phyloP scores from a whole-genome alignment of 75 land plant species.

The Pseudotsuga menziesii region DNA sequence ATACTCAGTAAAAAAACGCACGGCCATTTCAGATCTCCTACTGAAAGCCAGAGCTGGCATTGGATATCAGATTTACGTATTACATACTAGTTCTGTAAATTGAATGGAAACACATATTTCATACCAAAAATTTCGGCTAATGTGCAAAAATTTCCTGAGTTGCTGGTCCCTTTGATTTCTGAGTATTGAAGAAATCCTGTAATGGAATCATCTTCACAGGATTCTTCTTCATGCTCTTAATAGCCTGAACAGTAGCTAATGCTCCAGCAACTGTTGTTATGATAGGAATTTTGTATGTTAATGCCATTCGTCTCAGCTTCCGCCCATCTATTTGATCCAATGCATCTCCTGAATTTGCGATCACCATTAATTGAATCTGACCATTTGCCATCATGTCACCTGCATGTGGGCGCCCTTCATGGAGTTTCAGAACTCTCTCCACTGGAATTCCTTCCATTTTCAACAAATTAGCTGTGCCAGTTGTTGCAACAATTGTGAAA shows the following conservation, averaged over 20 bases:
- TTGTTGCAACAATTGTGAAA: constrained; percentile 71
- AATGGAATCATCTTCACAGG: constrained; percentile 76
- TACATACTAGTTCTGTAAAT: too few species aligned
- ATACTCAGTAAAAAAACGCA: too few species aligned
- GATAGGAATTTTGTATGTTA: constrained; percentile 88
- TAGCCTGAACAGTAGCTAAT: constrained; percentile 78
- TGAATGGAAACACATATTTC: too few species aligned
- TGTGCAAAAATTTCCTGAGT: too few species aligned
- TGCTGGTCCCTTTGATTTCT: too few species aligned
- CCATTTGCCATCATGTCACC: constrained; percentile 96
- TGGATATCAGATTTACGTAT: too few species aligned
- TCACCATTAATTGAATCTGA: constrained; percentile 85
- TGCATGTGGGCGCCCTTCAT: constrained; percentile 98
- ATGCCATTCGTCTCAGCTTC: constrained; percentile 82
- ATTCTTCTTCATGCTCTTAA: constrained; percentile 60
- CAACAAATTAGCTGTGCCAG: constrained; percentile 78
- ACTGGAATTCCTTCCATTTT: constrained; percentile 63
- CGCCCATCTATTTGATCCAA: constrained; percentile 88
- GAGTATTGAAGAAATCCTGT: constrained; percentile 78
- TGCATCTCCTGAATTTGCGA: constrained; percentile 90
- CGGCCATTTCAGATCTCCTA: too few species aligned
- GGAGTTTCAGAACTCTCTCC: constrained; percentile 83
- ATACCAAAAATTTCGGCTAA: too few species aligned
- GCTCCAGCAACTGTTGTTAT: constrained; percentile 97
- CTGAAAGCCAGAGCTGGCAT: too few species aligned